Evolutionary conservation across 2,329 filamentous ascomycete genomes (phyloP), one percentile per base, ranked within the genome.

Genomic region (Cladosporium sp.): DNA sequence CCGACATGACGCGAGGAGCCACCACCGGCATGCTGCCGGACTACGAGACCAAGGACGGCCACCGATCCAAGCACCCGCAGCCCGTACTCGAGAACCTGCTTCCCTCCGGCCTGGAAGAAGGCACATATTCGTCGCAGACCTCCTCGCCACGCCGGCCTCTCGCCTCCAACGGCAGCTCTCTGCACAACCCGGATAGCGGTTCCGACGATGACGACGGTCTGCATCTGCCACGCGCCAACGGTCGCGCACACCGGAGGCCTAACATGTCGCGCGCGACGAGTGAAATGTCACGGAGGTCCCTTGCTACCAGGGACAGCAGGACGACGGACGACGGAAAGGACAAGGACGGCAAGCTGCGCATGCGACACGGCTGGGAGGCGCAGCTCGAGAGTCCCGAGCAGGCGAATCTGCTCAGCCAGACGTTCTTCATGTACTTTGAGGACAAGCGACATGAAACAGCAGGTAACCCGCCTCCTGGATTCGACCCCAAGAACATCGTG

Each of bases 381-480:
- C 89, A 95, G 69, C 90, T 95, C 68, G 87, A 89, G 66, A 95
- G 87, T 4, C 87, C 90, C 61, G 89, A 95, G 66, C 91, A 95
- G 63, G 86, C 95, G 62, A 86, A 87, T 53, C 81, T 90, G 59
- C 77, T 95, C 58, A 63, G 59, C 40, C 52, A 95, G 87, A 95
- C 89, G 61, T 98, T 95, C 83, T 97, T 95, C 76, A 97, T 97
- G 92, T 98, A 98, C 73, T 98, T 88, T 71, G 96, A 92, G 58
- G 93, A 98, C 71, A 97, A 97, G 72, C 86, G 92, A 49, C 93
- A 98, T 72, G 93, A 97, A 68, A 93, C 89, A 18, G 92, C 89
- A 34, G 93, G 90, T 18, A 89, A 91, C 60, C 89, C 90, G 13
- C 89, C 90, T 66, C 79, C 82, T 49, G 57, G 59, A 16, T 63